Evolutionary conservation across 2,329 filamentous ascomycete species (phyloP).

Genomic region (Pestalotiopsis fici): DNA sequence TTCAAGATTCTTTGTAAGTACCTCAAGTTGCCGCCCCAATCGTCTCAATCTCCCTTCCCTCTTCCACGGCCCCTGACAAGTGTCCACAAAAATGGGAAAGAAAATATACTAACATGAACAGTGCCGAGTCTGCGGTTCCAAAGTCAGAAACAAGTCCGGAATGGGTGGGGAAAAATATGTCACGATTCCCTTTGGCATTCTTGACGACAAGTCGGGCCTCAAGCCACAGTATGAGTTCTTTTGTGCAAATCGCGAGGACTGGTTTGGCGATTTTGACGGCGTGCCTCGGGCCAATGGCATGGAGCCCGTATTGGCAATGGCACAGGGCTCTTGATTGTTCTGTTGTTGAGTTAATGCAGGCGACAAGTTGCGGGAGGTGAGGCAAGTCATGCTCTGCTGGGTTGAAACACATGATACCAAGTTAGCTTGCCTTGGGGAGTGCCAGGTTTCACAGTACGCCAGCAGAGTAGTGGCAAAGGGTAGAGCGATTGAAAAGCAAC

Average conservation of each 20-base stretch:
- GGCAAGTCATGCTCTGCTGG: too few species aligned
- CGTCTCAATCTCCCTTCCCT: not conserved
- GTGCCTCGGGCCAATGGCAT: not conserved
- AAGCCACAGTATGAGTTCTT: conserved; percentile 9
- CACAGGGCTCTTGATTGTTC: not conserved
- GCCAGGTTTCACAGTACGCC: too few species aligned
- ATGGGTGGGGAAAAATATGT: not conserved
- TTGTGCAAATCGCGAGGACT: conserved; percentile 7
- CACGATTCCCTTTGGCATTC: not conserved
- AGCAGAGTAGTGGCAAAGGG: too few species aligned
- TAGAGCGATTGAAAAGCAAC: too few species aligned
- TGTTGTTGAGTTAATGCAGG: too few species aligned
- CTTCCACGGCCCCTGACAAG: too few species aligned
- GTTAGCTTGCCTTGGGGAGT: too few species aligned
- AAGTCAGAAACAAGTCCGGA: not conserved
- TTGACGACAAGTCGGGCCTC: conserved; percentile 9
- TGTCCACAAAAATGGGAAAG: too few species aligned
- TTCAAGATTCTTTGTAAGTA: not conserved
- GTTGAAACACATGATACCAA: too few species aligned
- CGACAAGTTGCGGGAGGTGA: too few species aligned
- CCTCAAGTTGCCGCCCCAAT: too few species aligned
- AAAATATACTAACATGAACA: not conserved
- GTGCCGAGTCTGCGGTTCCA: conserved; percentile 4
- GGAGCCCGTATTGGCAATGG: not conserved
- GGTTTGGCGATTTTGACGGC: conserved; percentile 5